phyloP scores from a whole-genome alignment of 305 asterid genomes.

The Stenogyne calaminthoides region DNA sequence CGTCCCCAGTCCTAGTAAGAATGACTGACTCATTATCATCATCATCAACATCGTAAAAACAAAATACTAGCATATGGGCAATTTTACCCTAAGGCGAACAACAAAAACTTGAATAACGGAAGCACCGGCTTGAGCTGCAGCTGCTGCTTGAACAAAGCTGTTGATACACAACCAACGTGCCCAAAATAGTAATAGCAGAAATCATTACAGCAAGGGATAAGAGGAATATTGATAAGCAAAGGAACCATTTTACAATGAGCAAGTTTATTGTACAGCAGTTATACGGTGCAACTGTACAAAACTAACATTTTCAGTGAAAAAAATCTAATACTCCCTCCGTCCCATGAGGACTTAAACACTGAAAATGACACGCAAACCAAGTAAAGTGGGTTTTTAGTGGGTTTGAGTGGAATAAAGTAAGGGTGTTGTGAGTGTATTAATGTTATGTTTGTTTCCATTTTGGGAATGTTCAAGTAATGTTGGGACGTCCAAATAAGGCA shows the following conservation, averaged over 20 bases:
- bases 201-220: background rate
- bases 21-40: conserved; percentile 4
- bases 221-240: background rate
- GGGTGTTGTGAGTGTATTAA: too few species aligned
- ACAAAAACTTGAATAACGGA: conserved; percentile 94
- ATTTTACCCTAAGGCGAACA: conserved; percentile 90
- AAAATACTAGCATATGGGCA: background rate
- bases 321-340: too few species aligned
- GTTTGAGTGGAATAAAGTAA: too few species aligned
- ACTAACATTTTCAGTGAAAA: too few species aligned
- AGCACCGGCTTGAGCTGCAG: conserved; percentile 99
- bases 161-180: conserved; percentile 14
- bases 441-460: too few species aligned
- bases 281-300: too few species aligned
- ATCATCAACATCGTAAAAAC: background rate
- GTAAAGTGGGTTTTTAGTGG: too few species aligned
- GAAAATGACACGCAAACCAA: too few species aligned
- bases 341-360: too few species aligned
- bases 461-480: too few species aligned
- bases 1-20: conserved; percentile 89
- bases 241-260: background rate
- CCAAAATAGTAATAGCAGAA: conserved; percentile 1
- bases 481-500: too few species aligned
- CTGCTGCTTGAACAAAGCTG: conserved; percentile 97
- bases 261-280: too few species aligned